Base-by-base conservation (phyloP, 306 rosid genomes). In the Cyclanthera cordifolia region DNA sequence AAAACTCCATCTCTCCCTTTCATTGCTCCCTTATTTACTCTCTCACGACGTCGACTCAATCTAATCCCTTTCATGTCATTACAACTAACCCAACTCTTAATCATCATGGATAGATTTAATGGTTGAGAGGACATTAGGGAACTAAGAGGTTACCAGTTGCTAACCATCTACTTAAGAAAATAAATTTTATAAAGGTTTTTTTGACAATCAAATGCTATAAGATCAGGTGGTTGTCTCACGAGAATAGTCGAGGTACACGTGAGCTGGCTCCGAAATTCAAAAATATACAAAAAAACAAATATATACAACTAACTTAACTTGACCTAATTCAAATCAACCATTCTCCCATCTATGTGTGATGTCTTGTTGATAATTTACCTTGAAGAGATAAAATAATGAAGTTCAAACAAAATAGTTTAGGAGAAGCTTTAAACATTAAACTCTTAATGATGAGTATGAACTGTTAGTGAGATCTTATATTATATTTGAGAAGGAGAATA, bases 401-500 rank as follows among this genome's bases (percentile, higher is more conserved):
- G 45, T 6, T 57, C 8, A 28, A 57, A 28, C 3, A 15, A 58
- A 6, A 30, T 1, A 58, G 45, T 30, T 2, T 32, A 58, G 9
- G 64, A 8, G 32, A 4, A 43, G 64, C 24, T 58, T 58, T 45
- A 45, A 30, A n/a, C 46, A 30, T 16, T 58, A 58, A 58, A 58
- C 34, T 58, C 67, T 17, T 60, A 60, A 60, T 32, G 46, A 58
- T 16, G n/a, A 6, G 67, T 60, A 60, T 34, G 67, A 60, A 30
- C 6, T 58, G 66, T 58, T 58, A 58, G 67, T 60, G 28, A n/a
- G n/a, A 60, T 21, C 32, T 41, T 34, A 63, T 41, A 63, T 63
- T 19, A 81, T 58, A 68, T 52, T 23, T 56, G 4, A 32, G 63
- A 74, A 67, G 11, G 76, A 57, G 69, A 43, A 63, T 39, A 39